Conservation (phyloP, 495 filamentous ascomycete species). For the Neurospora tetraspora region DNA sequence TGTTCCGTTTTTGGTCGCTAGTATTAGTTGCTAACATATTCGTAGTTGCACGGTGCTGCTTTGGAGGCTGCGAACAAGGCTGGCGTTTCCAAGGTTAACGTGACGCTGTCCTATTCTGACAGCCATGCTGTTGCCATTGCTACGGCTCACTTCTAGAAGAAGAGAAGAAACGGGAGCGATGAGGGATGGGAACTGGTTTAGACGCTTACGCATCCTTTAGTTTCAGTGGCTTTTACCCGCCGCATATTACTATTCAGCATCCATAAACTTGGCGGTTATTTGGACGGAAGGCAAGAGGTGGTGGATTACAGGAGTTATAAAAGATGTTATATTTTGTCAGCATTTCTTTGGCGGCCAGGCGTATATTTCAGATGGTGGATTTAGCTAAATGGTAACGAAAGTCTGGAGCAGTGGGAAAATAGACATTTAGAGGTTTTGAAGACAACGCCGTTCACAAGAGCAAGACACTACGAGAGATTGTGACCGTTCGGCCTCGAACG, state of each 20-base stretch:
- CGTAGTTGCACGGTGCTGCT: constrained; percentile 75
- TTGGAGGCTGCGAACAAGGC: constrained; percentile 68
- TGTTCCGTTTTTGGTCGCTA: not conserved
- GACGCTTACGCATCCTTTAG: not conserved
- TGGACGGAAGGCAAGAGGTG: not conserved
- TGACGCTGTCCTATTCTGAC: constrained; percentile 93
- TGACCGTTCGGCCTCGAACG: not conserved
- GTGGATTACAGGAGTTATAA: not conserved
- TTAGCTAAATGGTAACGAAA: not conserved
- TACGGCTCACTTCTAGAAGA: constrained; percentile 20
- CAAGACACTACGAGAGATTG: not conserved
- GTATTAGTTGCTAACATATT: constrained; percentile 30
- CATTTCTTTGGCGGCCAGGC: not conserved
- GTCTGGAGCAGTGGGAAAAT: not conserved
- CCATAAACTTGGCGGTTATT: not conserved
- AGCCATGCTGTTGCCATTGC: constrained; percentile 88
- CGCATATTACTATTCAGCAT: not conserved
- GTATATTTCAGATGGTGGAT: not conserved
- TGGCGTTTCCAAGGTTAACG: constrained; percentile 74
- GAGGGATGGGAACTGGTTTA: not conserved
- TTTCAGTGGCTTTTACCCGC: not conserved
- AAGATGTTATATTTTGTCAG: not conserved
- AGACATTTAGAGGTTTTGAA: not conserved
- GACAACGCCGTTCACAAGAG: not conserved
- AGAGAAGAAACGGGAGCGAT: not conserved